These are phyloP conservation scores for Fusarium phyllophilum DNA, from an alignment of 2,329 filamentous ascomycete genomes.

Conservation along the genomic window DNA sequence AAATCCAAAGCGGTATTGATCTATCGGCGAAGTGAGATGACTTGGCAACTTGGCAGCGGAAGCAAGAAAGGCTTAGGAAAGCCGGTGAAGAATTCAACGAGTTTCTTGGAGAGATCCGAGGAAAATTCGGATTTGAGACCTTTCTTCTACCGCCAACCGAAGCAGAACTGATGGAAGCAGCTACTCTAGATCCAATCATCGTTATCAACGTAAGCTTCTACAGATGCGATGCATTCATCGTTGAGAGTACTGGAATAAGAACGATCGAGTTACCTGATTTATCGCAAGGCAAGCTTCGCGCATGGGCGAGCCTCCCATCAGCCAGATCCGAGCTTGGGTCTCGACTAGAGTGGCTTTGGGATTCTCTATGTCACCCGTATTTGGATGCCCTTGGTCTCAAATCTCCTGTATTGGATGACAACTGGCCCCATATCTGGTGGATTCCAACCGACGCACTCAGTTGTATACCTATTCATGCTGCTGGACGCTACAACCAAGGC, in stretches of 20 bases:
- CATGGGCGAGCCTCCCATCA: neutral
- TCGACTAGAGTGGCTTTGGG: neutral
- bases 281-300: neutral
- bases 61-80: neutral
- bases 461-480: neutral
- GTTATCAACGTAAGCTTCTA: neutral
- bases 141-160: neutral
- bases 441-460: neutral
- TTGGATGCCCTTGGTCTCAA: fast-evolving
- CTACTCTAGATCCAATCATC: neutral
- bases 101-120: fast-evolving
- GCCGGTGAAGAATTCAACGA: neutral
- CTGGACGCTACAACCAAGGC: neutral
- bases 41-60: neutral
- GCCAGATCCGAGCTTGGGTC: neutral
- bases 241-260: neutral
- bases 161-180: neutral
- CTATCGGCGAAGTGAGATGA: fast-evolving
- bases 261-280: neutral
- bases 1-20: fast-evolving
- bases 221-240: neutral
- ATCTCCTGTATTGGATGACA: neutral
- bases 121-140: neutral
- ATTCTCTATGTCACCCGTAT: neutral
- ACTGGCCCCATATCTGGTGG: neutral